Conservation (phyloP, 2,329 filamentous ascomycete species). For the Exophiala alcalophila region DNA sequence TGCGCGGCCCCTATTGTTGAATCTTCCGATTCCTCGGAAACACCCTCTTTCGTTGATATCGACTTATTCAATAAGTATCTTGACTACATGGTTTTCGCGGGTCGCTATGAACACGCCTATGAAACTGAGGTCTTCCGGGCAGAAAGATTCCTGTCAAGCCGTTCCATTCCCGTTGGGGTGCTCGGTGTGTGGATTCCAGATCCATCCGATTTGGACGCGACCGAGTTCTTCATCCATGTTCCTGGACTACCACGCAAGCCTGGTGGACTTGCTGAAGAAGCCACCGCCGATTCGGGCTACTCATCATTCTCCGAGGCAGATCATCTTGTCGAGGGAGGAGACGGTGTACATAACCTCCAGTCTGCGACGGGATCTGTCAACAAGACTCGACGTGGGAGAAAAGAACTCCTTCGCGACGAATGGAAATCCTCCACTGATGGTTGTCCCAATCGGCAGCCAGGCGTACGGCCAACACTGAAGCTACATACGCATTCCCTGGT, state of each 20-base stretch:
- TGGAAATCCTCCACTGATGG: background rate
- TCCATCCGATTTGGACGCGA: constrained; percentile 3
- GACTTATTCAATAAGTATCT: constrained; percentile 17
- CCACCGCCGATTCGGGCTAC: constrained; percentile 1
- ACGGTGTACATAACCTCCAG: background rate
- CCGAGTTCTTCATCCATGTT: background rate
- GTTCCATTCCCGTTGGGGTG: constrained; percentile 3
- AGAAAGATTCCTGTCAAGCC: constrained; percentile 6
- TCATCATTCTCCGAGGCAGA: constrained; percentile 3
- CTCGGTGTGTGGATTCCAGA: constrained; percentile 21
- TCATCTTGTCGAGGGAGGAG: background rate
- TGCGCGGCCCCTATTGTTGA: constrained; percentile 2
- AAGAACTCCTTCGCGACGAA: too few species aligned
- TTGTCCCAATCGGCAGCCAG: background rate
- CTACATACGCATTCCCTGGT: background rate
- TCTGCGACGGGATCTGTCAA: background rate
- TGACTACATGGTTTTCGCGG: constrained; percentile 19
- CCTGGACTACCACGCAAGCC: background rate
- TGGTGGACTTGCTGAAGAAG: too few species aligned
- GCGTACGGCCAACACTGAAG: background rate
- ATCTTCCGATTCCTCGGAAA: constrained; percentile 1
- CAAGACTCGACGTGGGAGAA: too few species aligned
- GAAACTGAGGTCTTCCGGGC: constrained; percentile 13
- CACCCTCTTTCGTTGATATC: constrained; percentile 12
- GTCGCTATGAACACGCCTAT: constrained; percentile 19